A percentile compares a stretch with the other conserved stretches of the same genome.
Evolutionary conservation across 805 yeast genomes (phyloP).

Genomic region (Ogataea degrootiae): DNA sequence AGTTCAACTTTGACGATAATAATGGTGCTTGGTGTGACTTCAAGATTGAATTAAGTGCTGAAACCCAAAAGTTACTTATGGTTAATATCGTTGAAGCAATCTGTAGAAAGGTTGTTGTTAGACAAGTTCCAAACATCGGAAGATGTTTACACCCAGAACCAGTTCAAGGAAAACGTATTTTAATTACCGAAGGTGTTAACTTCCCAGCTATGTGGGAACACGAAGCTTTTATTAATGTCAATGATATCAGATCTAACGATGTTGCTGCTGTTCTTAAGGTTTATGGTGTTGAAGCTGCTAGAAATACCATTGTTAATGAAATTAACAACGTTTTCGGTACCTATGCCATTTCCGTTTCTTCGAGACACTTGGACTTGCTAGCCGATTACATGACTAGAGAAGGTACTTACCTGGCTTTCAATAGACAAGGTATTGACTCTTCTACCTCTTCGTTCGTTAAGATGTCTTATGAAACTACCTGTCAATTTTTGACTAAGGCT

Average conservation of each 20-base stretch:
- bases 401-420: conserved; percentile 93
- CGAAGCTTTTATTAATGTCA: conserved; percentile 85
- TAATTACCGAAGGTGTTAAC: conserved; percentile 97
- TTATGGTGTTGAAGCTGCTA: conserved; percentile 98
- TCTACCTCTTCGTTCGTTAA: conserved; percentile 95
- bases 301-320: conserved; percentile 95
- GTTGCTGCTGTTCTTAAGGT: conserved; percentile 83
- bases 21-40: conserved; percentile 92
- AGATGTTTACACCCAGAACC: conserved; percentile 83
- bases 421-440: conserved; percentile 96
- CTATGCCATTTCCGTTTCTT: conserved; percentile 89
- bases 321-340: conserved; percentile 93
- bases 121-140: conserved; percentile 87
- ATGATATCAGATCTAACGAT: conserved; percentile 88
- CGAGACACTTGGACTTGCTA: conserved; percentile 91
- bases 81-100: conserved; percentile 92
- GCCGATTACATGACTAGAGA: conserved; percentile 99
- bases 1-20: conserved; percentile 86
- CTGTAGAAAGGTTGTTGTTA: conserved; percentile 84
- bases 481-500: conserved; percentile 94
- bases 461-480: conserved; percentile 98
- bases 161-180: conserved; percentile 64
- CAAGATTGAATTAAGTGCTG: conserved; percentile 75
- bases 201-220: conserved; percentile 98
- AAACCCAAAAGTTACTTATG: conserved; percentile 91